phyloP scores from a whole-genome alignment of 108 stramenopile genomes.

The Aurantiochytrium sp. region DNA sequence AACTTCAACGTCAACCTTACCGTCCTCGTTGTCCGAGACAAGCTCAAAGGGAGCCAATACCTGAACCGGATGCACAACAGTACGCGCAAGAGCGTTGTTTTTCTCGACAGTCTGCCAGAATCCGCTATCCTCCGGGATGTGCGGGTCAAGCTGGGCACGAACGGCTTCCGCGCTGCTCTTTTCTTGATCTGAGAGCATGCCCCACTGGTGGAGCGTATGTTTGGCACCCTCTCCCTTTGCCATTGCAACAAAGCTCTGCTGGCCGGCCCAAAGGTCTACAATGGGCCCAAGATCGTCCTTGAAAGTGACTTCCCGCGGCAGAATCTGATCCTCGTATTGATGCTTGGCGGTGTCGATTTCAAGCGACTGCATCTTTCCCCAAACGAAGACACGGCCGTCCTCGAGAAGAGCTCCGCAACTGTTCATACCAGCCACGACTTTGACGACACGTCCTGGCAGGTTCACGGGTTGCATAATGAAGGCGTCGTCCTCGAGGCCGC shows the following conservation, averaged over 20 bases:
- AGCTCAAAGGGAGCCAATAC: not conserved
- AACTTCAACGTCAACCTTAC: not conserved
- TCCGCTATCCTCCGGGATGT: not conserved
- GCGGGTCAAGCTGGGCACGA: not conserved
- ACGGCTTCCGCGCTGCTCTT: not conserved
- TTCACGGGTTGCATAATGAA: not conserved
- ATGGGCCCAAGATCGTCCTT: not conserved
- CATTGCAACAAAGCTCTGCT: not conserved
- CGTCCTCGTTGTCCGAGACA: not conserved
- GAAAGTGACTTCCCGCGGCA: not conserved
- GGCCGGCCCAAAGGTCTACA: not conserved
- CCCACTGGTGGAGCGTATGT: not conserved
- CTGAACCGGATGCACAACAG: not conserved
- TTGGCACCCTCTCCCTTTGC: not conserved
- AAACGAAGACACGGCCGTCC: conserved; percentile 1
- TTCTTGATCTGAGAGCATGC: not conserved
- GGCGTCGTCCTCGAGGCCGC: not conserved
- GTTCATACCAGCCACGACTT: not conserved
- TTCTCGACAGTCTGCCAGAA: not conserved
- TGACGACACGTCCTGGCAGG: not conserved
- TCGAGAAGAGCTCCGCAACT: not conserved
- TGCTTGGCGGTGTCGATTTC: not conserved
- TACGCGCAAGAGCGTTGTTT: not conserved
- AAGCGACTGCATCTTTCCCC: not conserved
- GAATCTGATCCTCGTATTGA: not conserved